Evolutionary conservation across 2,329 filamentous ascomycete genomes (phyloP).

Genomic region (Lachnellula occidentalis): DNA sequence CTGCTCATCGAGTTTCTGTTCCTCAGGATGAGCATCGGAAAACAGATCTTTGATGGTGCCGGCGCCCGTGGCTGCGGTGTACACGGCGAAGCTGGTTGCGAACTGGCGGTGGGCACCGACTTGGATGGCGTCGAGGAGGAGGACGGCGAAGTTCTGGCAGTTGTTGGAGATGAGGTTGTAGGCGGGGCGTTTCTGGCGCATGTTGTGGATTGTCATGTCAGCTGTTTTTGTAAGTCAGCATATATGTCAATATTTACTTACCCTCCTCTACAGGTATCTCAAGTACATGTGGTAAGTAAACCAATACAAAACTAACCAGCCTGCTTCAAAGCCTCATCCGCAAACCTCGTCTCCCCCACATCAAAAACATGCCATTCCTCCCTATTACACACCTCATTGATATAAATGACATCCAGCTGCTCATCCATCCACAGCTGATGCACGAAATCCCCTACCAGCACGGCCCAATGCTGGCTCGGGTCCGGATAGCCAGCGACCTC

Average conservation of each 20-base stretch:
- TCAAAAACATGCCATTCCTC: conserved; percentile 46
- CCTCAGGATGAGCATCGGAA: conserved; percentile 31
- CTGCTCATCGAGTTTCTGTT: conserved; percentile 29
- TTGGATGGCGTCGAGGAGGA: conserved; percentile 49
- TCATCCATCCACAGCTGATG: conserved; percentile 60
- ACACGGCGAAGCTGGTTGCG: conserved; percentile 48
- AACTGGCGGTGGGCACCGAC: conserved; percentile 46
- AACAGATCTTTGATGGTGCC: conserved; percentile 50
- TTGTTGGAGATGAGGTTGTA: conserved; percentile 58
- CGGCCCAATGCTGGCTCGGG: conserved; percentile 56
- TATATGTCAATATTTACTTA: conserved; percentile 3
- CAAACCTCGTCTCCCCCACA: conserved; percentile 49
- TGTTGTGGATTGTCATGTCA: conserved; percentile 48
- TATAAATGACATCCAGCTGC: conserved; percentile 51
- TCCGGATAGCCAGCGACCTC: conserved; percentile 50
- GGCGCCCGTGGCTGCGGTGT: conserved; percentile 43
- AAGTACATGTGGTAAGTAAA: too few species aligned
- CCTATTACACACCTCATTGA: conserved; percentile 41
- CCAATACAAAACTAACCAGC: conserved; percentile 33
- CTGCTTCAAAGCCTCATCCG: conserved; percentile 46
- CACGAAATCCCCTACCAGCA: conserved; percentile 49
- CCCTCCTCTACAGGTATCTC: neutral
- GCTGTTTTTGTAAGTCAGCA: conserved; percentile 33
- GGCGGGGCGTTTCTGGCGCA: conserved; percentile 42
- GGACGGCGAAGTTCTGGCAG: conserved; percentile 52